Evolutionary conservation across 768 basidiomycete species (phyloP).

Genomic region (Cyathus striatus): DNA sequence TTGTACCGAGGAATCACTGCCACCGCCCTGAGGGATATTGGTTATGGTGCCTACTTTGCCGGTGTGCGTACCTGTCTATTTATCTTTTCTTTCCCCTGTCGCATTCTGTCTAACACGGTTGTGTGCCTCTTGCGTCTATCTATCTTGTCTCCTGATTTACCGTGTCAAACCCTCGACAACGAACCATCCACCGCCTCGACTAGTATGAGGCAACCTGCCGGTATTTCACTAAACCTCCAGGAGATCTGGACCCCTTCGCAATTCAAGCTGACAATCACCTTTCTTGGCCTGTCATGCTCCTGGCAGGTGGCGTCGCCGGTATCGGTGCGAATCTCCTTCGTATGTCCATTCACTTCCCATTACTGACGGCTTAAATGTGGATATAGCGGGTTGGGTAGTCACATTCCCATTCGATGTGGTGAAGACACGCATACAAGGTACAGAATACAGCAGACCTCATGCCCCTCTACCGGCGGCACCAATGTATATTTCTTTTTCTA

Average conservation of each 20-base stretch:
- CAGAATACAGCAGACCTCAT: slow-evolving; percentile 11
- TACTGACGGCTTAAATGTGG: background rate
- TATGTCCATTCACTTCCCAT: background rate
- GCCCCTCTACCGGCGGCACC: slow-evolving; percentile 1
- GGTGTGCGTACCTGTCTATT: slow-evolving; percentile 41
- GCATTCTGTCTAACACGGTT: background rate
- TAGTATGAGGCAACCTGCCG: slow-evolving; percentile 66
- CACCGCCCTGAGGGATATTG: slow-evolving; percentile 73
- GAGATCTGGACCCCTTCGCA: slow-evolving; percentile 26
- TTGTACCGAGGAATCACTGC: slow-evolving; percentile 74
- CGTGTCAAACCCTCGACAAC: no score
- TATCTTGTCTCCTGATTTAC: no score
- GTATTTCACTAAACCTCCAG: slow-evolving; percentile 27
- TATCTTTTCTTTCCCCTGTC: background rate
- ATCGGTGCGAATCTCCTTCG: slow-evolving; percentile 28
- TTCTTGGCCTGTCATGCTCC: slow-evolving; percentile 54
- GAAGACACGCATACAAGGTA: slow-evolving; percentile 83
- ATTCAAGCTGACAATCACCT: slow-evolving; percentile 29
- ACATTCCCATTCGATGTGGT: slow-evolving; percentile 90
- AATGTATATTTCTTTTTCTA: slow-evolving; percentile 6
- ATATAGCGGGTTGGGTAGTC: slow-evolving; percentile 60
- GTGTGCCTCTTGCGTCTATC: background rate
- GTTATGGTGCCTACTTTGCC: slow-evolving; percentile 84
- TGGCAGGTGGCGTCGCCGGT: slow-evolving; percentile 77
- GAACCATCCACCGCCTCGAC: no score